Base-by-base conservation (phyloP, 179 eudicot genomes). In the Dionaea muscipula region DNA sequence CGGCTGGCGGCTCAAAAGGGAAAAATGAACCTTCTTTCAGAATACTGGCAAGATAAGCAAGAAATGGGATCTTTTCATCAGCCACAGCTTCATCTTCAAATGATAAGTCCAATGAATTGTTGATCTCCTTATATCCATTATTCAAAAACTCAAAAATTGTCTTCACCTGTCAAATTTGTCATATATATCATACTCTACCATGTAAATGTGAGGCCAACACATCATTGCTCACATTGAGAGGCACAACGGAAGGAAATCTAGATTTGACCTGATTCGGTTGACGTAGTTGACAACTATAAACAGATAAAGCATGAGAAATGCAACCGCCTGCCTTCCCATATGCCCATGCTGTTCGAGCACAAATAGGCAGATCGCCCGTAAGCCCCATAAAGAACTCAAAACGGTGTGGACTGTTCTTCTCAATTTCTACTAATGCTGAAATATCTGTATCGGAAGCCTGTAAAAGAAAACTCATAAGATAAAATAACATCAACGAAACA, bases 261-360 rank as follows among this genome's bases (percentile, higher is more conserved):
- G 40, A n/a, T 11, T 55, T 57, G 47, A 79, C 98, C 86, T 84
- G 91, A 69, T 31, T 31, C 35, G 35, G 35, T 31, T 31, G 90
- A 65, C 93, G 94, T 56, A 87, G 80, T 60, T 82, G 88, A 72
- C 98, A 91, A 37, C 96, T 91, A 61, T 70, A 87, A 60, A 91
- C 98, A 37, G 98, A 91, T 57, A 91, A 76, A 72, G 96, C 93
- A 72, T 91, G 98, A 65, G 98, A 84, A 64, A 91, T 87, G 35
- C 85, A 81, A 52, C 98, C 98, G 51, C 98, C 98, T 47, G 88
- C 72, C 65, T 84, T 91, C 61, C 96, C 96, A 66, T 84, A 91
- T 40, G 98, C 98, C 98, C 96, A 91, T 45, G 98, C 98, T 36
- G 98, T 87, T 58, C 98, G 86, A 63, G 98, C 98, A 81, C 98